Conservation (phyloP, 2,329 filamentous ascomycete genomes). For the Fusarium sp. region DNA sequence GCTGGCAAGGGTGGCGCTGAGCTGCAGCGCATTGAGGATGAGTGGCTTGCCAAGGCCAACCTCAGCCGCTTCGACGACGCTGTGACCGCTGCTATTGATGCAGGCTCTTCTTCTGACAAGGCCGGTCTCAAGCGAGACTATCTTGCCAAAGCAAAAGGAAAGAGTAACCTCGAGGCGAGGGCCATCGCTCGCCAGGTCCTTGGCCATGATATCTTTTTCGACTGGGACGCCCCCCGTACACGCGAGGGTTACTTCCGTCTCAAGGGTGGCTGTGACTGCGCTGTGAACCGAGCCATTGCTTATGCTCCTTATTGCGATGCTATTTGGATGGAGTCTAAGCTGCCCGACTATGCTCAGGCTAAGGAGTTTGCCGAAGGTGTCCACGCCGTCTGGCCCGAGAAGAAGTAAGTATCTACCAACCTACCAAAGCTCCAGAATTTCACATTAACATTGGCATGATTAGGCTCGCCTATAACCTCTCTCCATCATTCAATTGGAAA, state of each 20-base stretch:
- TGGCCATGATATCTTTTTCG: conserved; percentile 85
- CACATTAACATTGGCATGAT: conserved; percentile 22
- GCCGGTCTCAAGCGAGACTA: conserved; percentile 73
- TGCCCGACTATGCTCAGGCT: conserved; percentile 90
- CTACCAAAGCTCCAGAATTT: neutral
- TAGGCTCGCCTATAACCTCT: conserved; percentile 96
- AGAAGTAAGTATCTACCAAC: conserved; percentile 73
- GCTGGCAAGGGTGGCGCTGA: conserved; percentile 81
- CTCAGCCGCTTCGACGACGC: conserved; percentile 93
- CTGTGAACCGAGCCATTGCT: conserved; percentile 87
- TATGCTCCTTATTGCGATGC: conserved; percentile 94
- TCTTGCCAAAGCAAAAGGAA: conserved; percentile 75
- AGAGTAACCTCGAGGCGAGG: conserved; percentile 84
- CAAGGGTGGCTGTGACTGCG: conserved; percentile 89
- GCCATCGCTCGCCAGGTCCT: conserved; percentile 80
- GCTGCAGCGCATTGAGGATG: conserved; percentile 91
- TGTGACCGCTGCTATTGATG: conserved; percentile 82
- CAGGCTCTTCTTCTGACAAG: conserved; percentile 74
- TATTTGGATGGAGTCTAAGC: conserved; percentile 99
- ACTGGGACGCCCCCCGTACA: conserved; percentile 95
- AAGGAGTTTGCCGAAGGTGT: conserved; percentile 93
- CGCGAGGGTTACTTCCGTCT: conserved; percentile 96
- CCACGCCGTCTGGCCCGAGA: conserved; percentile 92
- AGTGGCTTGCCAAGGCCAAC: conserved; percentile 80
- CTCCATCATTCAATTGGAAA: conserved; percentile 99